phyloP scores from a whole-genome alignment of 2,329 filamentous ascomycete species.

The Onygenales sp. region DNA sequence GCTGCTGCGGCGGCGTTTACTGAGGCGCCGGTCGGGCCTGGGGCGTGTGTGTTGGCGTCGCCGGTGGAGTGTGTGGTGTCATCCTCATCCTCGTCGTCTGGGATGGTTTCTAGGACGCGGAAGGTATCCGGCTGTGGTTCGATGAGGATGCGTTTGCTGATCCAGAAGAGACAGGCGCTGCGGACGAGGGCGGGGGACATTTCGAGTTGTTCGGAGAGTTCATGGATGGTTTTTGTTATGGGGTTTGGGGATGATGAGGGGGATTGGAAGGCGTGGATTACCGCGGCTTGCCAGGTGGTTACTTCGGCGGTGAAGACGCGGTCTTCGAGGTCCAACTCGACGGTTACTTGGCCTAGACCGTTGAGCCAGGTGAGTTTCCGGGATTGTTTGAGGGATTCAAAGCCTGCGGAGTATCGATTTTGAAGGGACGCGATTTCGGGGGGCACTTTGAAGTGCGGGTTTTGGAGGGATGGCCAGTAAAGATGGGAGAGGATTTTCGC shows the following conservation, averaged over 20 bases:
- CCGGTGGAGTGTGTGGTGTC: conserved; percentile 11
- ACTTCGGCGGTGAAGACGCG: conserved; percentile 60
- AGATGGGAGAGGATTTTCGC: conserved; percentile 83
- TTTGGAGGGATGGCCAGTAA: conserved; percentile 79
- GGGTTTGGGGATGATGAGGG: conserved; percentile 21
- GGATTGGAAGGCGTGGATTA: conserved; percentile 72
- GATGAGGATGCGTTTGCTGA: conserved; percentile 45
- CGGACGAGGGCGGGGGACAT: conserved; percentile 51
- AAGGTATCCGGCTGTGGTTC: conserved; percentile 43
- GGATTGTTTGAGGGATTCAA: conserved; percentile 69
- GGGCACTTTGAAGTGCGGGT: conserved; percentile 39
- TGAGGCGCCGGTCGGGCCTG: conserved; percentile 1
- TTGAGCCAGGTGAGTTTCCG: conserved; percentile 85
- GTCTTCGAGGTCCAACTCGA: conserved; percentile 77
- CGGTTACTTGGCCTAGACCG: conserved; percentile 66
- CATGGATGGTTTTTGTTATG: conserved; percentile 29
- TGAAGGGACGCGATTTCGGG: conserved; percentile 47
- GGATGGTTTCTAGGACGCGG: conserved; percentile 47
- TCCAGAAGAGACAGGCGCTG: conserved; percentile 53
- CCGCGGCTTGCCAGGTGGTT: conserved; percentile 77
- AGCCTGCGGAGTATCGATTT: conserved; percentile 61
- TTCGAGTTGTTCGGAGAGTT: conserved; percentile 40
- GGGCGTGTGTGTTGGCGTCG: conserved; percentile 8
- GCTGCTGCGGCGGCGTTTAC: conserved; percentile 27
- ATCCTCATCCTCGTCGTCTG: conserved; percentile 21